Percentiles rank a stretch among this genome's conserved stretches.
phyloP scores from a whole-genome alignment of 2,329 filamentous ascomycete species.

The Conoideocrella luteorostrata region DNA sequence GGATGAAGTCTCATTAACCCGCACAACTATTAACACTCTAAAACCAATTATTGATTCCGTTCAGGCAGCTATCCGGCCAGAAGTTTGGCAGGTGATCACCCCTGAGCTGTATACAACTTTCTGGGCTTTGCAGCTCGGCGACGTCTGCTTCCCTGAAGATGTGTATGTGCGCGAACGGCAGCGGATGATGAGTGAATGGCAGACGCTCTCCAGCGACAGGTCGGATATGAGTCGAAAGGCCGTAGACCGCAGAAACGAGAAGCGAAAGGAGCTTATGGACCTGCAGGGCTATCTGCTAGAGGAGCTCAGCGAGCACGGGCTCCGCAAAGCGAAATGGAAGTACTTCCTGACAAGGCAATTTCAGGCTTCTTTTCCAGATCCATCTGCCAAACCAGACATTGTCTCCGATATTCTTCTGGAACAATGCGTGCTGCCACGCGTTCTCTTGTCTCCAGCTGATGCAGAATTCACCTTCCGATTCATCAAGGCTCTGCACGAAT shows the following conservation, averaged over 20 bases:
- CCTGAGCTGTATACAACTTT: constrained; percentile 83
- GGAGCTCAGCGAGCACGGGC: constrained; percentile 66
- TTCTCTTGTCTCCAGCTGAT: constrained; percentile 77
- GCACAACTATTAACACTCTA: constrained; percentile 36
- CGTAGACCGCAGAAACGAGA: constrained; percentile 55
- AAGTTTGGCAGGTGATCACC: constrained; percentile 64
- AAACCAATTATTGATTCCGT: constrained; percentile 68
- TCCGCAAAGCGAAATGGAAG: constrained; percentile 60
- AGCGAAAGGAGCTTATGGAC: constrained; percentile 62
- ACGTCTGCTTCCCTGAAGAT: constrained; percentile 68
- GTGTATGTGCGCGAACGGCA: constrained; percentile 74
- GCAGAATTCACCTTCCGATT: constrained; percentile 85
- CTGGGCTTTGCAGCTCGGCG: constrained; percentile 81
- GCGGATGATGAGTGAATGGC: constrained; percentile 59
- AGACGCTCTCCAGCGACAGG: constrained; percentile 62
- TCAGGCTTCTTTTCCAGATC: constrained; percentile 67
- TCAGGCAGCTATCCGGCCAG: constrained; percentile 51
- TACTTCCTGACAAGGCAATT: constrained; percentile 69
- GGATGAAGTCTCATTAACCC: constrained; percentile 26
- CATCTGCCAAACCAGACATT: constrained; percentile 55
- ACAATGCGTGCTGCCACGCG: constrained; percentile 84
- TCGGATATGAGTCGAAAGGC: constrained; percentile 64
- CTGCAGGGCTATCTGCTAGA: constrained; percentile 63
- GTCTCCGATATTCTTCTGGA: constrained; percentile 77
- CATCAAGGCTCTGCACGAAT: constrained; percentile 79